These are phyloP conservation scores for Gossypium raimondii DNA, from an alignment of 345 rosid genomes.

Conservation along the genomic window DNA sequence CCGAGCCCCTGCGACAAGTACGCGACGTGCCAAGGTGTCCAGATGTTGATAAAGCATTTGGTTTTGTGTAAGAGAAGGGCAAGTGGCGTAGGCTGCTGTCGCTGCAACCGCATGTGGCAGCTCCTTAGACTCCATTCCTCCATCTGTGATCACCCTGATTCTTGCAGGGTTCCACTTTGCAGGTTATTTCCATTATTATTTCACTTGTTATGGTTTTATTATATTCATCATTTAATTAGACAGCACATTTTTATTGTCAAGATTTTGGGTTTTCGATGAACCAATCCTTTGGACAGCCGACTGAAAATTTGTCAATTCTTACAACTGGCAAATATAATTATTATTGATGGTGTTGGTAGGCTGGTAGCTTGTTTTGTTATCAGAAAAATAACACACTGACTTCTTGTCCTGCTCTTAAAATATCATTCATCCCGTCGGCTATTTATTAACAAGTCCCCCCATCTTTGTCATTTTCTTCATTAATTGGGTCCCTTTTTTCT, in stretches of 20 bases:
- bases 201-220: too few relatives aligned
- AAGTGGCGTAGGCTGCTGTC: slow-evolving; percentile 49
- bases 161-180: slow-evolving; percentile 86
- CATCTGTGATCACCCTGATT: slow-evolving; percentile 49
- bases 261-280: background rate
- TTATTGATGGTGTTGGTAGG: background rate
- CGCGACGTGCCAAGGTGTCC: slow-evolving; percentile 68
- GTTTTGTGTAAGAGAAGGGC: slow-evolving; percentile 54
- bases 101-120: slow-evolving; percentile 85
- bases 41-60: slow-evolving; percentile 59
- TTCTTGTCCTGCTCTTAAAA: background rate
- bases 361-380: background rate
- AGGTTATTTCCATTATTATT: slow-evolving; percentile 38
- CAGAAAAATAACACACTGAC: background rate
- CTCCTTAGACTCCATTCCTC: slow-evolving; percentile 80
- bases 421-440: background rate
- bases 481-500: background rate
- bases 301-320: background rate
- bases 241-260: background rate
- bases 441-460: background rate
- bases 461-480: background rate
- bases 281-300: background rate
- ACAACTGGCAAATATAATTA: background rate
- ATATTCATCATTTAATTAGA: background rate
- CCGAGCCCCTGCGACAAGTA: slow-evolving; percentile 48